phyloP scores from a whole-genome alignment of 2,329 filamentous ascomycete genomes.

The Fusarium keratoplasticum region DNA sequence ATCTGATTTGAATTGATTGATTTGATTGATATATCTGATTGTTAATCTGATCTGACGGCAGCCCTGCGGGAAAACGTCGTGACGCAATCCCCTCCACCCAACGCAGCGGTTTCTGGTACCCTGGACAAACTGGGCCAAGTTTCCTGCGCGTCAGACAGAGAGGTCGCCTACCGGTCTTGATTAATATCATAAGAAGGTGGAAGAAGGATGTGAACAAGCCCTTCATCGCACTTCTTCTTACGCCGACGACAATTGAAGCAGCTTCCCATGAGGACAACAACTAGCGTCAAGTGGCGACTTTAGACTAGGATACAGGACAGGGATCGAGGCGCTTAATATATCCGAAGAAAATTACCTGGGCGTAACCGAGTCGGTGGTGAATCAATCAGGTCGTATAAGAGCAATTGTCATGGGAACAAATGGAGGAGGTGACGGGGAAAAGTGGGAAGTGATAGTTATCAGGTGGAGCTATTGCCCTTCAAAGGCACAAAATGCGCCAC shows the following conservation, averaged over 20 bases:
- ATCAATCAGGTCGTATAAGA: background rate
- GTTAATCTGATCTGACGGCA: no score
- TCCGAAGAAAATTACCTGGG: background rate
- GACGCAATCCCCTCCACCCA: background rate
- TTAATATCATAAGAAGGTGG: background rate
- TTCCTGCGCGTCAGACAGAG: background rate
- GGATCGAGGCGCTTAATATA: background rate
- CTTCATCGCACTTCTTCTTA: background rate
- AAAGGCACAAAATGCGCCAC: background rate
- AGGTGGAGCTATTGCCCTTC: background rate
- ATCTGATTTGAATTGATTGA: no score
- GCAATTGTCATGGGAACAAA: background rate
- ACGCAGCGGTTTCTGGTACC: background rate
- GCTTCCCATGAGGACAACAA: background rate
- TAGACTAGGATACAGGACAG: background rate
- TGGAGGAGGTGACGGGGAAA: background rate
- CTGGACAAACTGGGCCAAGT: background rate
- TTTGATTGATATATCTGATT: no score
- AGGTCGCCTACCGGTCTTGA: background rate
- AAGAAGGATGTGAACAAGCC: background rate
- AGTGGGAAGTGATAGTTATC: background rate
- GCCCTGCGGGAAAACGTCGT: no score
- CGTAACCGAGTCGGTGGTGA: background rate
- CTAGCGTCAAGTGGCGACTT: background rate
- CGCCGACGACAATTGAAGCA: background rate